phyloP scores from a whole-genome alignment of 768 basidiomycete genomes.

The Mycena epipterygia region DNA sequence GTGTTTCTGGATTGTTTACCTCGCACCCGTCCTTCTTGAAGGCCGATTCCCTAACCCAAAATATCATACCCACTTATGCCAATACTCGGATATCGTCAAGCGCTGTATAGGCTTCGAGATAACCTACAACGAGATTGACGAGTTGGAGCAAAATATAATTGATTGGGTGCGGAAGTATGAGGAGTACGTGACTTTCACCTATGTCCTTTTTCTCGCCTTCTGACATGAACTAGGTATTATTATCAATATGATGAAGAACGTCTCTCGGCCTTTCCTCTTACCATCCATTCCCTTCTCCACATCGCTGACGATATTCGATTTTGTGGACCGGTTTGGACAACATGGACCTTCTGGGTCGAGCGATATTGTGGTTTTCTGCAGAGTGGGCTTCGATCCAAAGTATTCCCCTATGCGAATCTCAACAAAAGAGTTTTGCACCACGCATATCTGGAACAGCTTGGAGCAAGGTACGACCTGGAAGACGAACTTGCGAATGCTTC shows the following conservation, averaged over 20 bases:
- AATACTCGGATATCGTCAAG: slow-evolving; percentile 51
- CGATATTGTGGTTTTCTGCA: slow-evolving; percentile 48
- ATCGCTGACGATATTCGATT: slow-evolving; percentile 45
- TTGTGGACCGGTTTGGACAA: slow-evolving; percentile 49
- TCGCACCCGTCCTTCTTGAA: slow-evolving; percentile 52
- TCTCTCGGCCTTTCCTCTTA: slow-evolving; percentile 46
- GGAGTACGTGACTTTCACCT: not conserved
- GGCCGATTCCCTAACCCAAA: slow-evolving; percentile 42
- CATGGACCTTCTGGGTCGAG: slow-evolving; percentile 55
- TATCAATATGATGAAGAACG: slow-evolving; percentile 44
- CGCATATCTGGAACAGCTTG: slow-evolving; percentile 45
- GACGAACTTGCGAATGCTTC: slow-evolving; percentile 27
- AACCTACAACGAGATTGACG: slow-evolving; percentile 40
- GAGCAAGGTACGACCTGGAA: slow-evolving; percentile 41
- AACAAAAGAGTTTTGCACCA: slow-evolving; percentile 40
- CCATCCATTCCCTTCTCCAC: slow-evolving; percentile 52
- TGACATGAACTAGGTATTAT: not conserved
- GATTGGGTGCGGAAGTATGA: slow-evolving; percentile 52
- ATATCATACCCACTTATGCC: slow-evolving; percentile 54
- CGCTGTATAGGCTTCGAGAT: slow-evolving; percentile 51
- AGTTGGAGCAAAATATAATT: slow-evolving; percentile 43
- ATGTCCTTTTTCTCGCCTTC: not conserved
- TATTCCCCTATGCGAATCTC: slow-evolving; percentile 46
- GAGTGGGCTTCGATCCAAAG: slow-evolving; percentile 36
- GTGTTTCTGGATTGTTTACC: slow-evolving; percentile 53